A percentile compares a stretch with the other conserved stretches of the same genome.
Conservation (phyloP, 352 stramenopile species). For the Pythium aphanidermatum region DNA sequence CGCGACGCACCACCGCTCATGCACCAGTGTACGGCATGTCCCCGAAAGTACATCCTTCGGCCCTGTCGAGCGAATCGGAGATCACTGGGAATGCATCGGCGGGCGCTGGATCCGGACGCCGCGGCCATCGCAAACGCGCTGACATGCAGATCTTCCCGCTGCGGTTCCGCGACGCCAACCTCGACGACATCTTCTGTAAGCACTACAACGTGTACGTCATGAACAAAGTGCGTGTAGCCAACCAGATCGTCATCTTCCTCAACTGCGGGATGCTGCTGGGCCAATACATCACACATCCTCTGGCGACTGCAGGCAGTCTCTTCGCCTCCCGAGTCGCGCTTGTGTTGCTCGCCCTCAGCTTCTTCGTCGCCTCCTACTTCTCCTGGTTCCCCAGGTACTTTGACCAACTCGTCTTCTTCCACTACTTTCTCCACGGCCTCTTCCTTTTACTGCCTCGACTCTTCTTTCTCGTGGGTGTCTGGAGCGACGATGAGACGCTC, state of each 20-base stretch:
- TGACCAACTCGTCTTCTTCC: constrained; percentile 35
- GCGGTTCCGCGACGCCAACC: constrained; percentile 43
- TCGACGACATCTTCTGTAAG: constrained; percentile 68
- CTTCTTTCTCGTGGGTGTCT: constrained; percentile 29
- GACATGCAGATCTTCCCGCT: constrained; percentile 55
- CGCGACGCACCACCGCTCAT: constrained; percentile 17
- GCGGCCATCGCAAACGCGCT: constrained; percentile 16
- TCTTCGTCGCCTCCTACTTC: constrained; percentile 37
- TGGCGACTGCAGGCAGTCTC: constrained; percentile 20
- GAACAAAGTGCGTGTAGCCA: constrained; percentile 51
- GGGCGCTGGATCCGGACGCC: not conserved
- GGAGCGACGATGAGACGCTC: constrained; percentile 19
- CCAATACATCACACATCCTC: constrained; percentile 36
- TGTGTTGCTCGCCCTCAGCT: constrained; percentile 31
- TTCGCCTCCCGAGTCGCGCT: constrained; percentile 36
- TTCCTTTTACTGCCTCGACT: constrained; percentile 42
- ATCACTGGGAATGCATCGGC: not conserved
- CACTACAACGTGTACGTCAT: constrained; percentile 73
- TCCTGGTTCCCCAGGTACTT: constrained; percentile 42
- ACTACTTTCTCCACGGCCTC: constrained; percentile 50
- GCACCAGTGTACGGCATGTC: constrained; percentile 26
- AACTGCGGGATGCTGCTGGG: constrained; percentile 40
- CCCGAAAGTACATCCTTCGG: constrained; percentile 26
- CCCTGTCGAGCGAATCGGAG: constrained; percentile 11
- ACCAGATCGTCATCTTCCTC: constrained; percentile 40